Conservation (phyloP, 371 early-diverging fungal species). For the Saksenaea vasiformis region DNA sequence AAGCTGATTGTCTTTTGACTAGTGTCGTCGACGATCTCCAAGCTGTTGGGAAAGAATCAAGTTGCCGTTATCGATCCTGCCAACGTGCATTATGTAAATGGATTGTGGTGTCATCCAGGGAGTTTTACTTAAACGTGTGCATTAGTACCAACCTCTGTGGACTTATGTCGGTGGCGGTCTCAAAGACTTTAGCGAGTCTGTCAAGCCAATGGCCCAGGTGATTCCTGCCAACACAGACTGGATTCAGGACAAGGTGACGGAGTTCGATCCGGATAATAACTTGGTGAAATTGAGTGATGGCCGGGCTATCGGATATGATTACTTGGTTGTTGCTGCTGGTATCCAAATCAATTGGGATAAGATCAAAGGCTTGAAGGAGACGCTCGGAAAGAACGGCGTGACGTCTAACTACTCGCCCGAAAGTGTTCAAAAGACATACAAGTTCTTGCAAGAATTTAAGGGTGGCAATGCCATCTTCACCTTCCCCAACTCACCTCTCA, state of each 20-base stretch:
- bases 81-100: constrained; percentile 71
- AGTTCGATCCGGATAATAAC: constrained; percentile 73
- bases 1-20: not conserved
- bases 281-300: constrained; percentile 70
- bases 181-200: constrained; percentile 73
- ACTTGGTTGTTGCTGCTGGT: constrained; percentile 87
- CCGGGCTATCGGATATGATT: constrained; percentile 75
- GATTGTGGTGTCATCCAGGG: not conserved
- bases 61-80: constrained; percentile 86
- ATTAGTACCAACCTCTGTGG: constrained; percentile 87
- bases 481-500: constrained; percentile 87
- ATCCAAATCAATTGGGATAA: constrained; percentile 80
- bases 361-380: constrained; percentile 74
- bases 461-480: constrained; percentile 90
- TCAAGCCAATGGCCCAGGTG: constrained; percentile 66
- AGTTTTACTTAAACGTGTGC: not conserved
- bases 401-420: constrained; percentile 81
- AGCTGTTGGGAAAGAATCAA: constrained; percentile 64
- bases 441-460: constrained; percentile 73
- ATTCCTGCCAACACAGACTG: constrained; percentile 77
- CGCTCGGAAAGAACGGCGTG: constrained; percentile 82
- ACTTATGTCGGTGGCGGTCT: constrained; percentile 89
- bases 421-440: constrained; percentile 75
- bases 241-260: constrained; percentile 71
- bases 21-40: constrained; percentile 66